Percentiles rank a stretch among this genome's conserved stretches.
phyloP scores from a whole-genome alignment of 331 rosid genomes.

The Erythrophleum ivorense region DNA sequence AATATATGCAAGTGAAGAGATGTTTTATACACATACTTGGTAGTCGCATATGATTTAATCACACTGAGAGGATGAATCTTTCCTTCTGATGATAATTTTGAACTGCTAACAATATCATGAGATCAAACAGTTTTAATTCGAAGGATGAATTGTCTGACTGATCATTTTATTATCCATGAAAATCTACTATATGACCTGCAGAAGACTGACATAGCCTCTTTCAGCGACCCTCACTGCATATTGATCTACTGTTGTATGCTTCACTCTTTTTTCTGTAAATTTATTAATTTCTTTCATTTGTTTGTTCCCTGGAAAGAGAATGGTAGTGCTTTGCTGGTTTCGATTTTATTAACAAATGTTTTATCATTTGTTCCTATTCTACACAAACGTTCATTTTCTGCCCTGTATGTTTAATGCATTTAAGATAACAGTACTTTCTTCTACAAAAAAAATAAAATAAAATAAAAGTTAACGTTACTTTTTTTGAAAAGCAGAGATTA shows the following conservation, averaged over 20 bases:
- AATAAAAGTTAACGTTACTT: not conserved
- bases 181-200: not conserved
- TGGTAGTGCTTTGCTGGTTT: slow-evolving; percentile 18
- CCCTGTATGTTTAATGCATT: slow-evolving; percentile 17
- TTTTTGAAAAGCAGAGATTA: slow-evolving; percentile 65
- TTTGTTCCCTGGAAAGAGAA: slow-evolving; percentile 19
- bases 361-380: slow-evolving; percentile 20
- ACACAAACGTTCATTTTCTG: slow-evolving; percentile 2
- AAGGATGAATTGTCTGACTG: slow-evolving; percentile 24
- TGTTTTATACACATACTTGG: not conserved
- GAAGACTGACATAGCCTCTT: not conserved
- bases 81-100: not conserved
- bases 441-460: no score
- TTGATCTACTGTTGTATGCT: not conserved
- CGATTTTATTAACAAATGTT: not conserved
- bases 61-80: not conserved
- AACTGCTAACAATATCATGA: not conserved
- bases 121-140: not conserved
- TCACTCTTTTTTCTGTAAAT: slow-evolving; percentile 6
- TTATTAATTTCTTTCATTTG: not conserved
- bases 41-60: not conserved
- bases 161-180: not conserved
- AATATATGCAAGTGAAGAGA: not conserved
- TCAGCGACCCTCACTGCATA: not conserved
- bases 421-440: not conserved